Evolutionary conservation across 2,329 filamentous ascomycete species (phyloP).

Genomic region (Colletotrichum sp.): DNA sequence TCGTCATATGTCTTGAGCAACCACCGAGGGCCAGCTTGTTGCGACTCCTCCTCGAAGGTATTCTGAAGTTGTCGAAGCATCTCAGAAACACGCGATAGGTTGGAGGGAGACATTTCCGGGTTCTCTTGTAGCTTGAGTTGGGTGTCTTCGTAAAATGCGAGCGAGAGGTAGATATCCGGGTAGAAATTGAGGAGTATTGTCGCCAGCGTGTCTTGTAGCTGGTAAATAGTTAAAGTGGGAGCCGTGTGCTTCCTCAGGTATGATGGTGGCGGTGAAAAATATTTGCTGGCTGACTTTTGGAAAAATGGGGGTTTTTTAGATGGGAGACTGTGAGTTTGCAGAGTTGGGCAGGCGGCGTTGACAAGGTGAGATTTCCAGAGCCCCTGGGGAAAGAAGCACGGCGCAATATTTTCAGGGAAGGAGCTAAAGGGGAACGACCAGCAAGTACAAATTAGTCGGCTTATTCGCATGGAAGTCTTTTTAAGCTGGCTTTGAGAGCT

Average conservation of each 20-base stretch:
- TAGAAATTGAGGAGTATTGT: background rate
- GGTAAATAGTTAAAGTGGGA: background rate
- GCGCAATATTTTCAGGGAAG: background rate
- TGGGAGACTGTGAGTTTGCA: rapidly evolving
- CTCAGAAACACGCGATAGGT: background rate
- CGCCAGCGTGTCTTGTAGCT: background rate
- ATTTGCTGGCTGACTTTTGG: background rate
- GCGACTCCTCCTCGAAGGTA: background rate
- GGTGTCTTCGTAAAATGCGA: background rate
- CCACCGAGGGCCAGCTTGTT: background rate
- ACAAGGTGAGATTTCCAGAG: background rate
- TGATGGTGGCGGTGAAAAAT: background rate
- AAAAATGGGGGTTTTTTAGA: background rate
- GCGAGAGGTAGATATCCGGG: background rate
- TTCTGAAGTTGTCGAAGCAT: background rate
- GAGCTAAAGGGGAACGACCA: rapidly evolving
- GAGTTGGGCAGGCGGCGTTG: background rate
- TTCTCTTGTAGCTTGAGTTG: background rate
- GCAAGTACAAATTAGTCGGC: background rate
- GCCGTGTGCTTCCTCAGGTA: background rate
- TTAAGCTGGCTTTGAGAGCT: background rate
- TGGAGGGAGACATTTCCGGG: background rate
- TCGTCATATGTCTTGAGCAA: background rate
- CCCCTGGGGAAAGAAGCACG: rapidly evolving
- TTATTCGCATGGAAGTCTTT: background rate